Evolutionary conservation across 2,329 filamentous ascomycete genomes (phyloP).

Genomic region (Cordyceps militaris): DNA sequence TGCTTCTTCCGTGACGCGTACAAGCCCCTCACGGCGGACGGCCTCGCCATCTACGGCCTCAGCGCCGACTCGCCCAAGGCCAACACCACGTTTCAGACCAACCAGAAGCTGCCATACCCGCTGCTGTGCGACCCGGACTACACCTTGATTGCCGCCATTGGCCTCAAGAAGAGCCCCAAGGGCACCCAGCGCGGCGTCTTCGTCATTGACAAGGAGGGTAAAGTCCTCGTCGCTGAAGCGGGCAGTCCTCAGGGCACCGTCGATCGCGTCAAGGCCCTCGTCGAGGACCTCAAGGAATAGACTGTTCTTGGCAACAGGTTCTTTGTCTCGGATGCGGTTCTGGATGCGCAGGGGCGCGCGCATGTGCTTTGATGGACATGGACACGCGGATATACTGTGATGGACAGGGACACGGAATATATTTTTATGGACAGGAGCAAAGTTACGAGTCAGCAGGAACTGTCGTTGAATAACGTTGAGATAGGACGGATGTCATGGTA

Average conservation of each 20-base stretch:
- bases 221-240: constrained; percentile 66
- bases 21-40: constrained; percentile 64
- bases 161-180: constrained; percentile 77
- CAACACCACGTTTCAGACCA: constrained; percentile 87
- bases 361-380: not conserved
- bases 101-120: constrained; percentile 82
- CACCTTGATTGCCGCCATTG: constrained; percentile 75
- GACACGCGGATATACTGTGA: not conserved
- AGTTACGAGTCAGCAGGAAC: not conserved
- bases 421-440: not conserved
- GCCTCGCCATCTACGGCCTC: constrained; percentile 83
- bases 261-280: constrained; percentile 65
- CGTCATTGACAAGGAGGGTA: constrained; percentile 73
- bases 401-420: not conserved
- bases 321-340: too few species aligned
- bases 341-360: too few species aligned
- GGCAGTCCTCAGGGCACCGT: constrained; percentile 75
- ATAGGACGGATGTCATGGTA: not conserved
- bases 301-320: not conserved
- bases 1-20: constrained; percentile 90
- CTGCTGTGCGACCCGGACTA: constrained; percentile 76
- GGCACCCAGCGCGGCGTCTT: constrained; percentile 84
- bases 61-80: constrained; percentile 82
- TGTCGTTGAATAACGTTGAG: not conserved
- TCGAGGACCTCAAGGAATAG: constrained; percentile 36